Percentiles rank a stretch among this genome's conserved stretches.
Conservation (phyloP, 495 filamentous ascomycete species). For the Podospora tetraspora region DNA sequence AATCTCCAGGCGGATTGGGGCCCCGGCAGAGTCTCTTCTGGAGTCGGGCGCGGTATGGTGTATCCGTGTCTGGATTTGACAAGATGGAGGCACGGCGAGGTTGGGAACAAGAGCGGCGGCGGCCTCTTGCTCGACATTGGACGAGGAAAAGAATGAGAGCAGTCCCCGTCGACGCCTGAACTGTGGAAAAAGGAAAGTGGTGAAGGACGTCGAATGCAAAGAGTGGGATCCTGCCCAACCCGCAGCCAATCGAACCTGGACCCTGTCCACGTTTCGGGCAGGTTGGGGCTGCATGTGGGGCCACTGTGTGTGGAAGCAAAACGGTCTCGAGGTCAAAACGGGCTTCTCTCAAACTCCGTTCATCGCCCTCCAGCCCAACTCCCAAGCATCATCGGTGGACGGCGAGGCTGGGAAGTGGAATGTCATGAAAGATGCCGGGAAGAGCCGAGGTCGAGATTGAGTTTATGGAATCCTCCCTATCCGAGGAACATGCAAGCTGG, state of each 20-base stretch:
- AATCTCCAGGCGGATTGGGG: constrained; percentile 10
- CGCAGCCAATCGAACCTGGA: constrained; percentile 5
- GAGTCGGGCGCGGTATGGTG: background rate
- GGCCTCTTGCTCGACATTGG: background rate
- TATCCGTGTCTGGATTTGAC: too few relatives aligned
- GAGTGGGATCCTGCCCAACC: constrained; percentile 2
- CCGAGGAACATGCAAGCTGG: background rate
- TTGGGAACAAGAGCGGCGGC: background rate
- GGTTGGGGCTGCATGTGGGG: background rate
- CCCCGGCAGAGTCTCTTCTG: constrained; percentile 9
- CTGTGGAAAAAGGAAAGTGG: constrained; percentile 1
- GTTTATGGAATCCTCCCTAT: background rate
- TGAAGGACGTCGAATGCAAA: constrained; percentile 3
- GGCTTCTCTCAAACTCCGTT: background rate
- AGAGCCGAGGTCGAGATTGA: background rate
- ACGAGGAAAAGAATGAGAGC: background rate
- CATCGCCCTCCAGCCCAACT: background rate
- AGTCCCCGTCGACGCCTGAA: background rate
- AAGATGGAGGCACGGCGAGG: too few relatives aligned
- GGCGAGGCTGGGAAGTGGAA: background rate
- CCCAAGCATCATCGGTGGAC: background rate
- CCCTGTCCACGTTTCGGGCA: background rate
- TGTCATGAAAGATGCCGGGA: background rate
- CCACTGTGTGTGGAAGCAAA: background rate
- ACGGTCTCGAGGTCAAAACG: background rate